Evolutionary conservation across 345 rosid species (phyloP).

Genomic region (Isatis tinctoria): DNA sequence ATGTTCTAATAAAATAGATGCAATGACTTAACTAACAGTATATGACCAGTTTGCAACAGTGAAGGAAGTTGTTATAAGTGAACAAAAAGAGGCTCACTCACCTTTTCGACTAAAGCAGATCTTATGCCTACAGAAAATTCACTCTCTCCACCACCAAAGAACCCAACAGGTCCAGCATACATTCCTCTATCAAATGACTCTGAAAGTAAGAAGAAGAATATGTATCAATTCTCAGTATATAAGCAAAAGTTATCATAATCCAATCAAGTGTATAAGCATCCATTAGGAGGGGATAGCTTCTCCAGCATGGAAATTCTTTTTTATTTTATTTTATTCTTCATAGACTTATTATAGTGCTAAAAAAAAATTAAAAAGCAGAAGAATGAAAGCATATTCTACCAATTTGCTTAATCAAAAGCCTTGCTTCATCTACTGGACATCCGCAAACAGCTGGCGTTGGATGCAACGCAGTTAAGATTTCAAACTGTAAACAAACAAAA

Average conservation of each 20-base stretch:
- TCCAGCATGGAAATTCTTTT: neutral
- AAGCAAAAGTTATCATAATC: neutral
- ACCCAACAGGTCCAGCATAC: constrained; percentile 95
- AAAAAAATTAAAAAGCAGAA: neutral
- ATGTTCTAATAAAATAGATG: too few relatives aligned
- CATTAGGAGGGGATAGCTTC: neutral
- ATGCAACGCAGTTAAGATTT: constrained; percentile 68
- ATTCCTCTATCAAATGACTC: constrained; percentile 93
- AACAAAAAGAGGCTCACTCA: neutral
- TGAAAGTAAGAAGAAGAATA: constrained; percentile 19
- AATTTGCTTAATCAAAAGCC: constrained; percentile 66
- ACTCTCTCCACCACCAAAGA: constrained; percentile 95
- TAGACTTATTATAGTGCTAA: neutral
- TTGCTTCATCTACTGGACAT: constrained; percentile 74
- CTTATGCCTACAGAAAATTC: constrained; percentile 92
- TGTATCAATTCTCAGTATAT: neutral
- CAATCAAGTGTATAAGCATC: constrained; percentile 7
- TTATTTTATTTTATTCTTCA: too few relatives aligned
- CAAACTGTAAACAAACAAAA: constrained; percentile 48
- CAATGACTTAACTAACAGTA: neutral
- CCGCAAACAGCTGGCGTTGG: constrained; percentile 95
- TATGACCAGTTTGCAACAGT: neutral
- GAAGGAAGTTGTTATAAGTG: neutral
- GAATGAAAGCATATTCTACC: constrained; percentile 38
- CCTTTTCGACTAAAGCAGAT: constrained; percentile 83